These are phyloP conservation scores for Didymella pomorum DNA, from an alignment of 2,329 filamentous ascomycete genomes.

Conservation along the genomic window DNA sequence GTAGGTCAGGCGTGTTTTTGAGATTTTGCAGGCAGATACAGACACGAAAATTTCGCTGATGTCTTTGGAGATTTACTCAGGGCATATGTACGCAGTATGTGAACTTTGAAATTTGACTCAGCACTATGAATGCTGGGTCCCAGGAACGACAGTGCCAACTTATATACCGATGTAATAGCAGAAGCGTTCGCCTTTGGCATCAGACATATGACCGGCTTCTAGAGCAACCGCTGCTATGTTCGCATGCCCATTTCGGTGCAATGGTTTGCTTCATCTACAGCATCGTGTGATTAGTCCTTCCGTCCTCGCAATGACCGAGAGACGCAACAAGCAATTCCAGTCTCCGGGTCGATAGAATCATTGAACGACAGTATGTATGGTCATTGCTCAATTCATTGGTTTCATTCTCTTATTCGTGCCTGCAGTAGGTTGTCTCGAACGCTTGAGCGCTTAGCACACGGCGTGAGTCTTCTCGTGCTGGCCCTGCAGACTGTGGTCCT, in stretches of 20 bases:
- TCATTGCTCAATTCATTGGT: background rate
- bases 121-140: background rate
- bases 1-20: too few species aligned
- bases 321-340: too few species aligned
- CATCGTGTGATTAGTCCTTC: background rate
- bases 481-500: slow-evolving; percentile 91
- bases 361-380: background rate
- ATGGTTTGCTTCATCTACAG: background rate
- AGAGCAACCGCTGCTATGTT: background rate
- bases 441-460: slow-evolving; percentile 66
- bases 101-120: background rate
- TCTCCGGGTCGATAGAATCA: background rate
- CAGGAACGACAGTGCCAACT: background rate
- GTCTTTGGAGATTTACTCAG: background rate
- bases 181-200: background rate
- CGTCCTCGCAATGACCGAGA: background rate
- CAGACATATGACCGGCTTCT: background rate
- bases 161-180: background rate
- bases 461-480: slow-evolving; percentile 91
- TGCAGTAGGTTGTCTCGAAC: background rate
- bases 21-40: background rate
- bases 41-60: background rate
- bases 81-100: too few species aligned
- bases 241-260: background rate
- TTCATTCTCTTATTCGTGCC: background rate